These are phyloP conservation scores for Eutypella sp. DNA, from an alignment of 2,329 filamentous ascomycete genomes.

Conservation along the genomic window DNA sequence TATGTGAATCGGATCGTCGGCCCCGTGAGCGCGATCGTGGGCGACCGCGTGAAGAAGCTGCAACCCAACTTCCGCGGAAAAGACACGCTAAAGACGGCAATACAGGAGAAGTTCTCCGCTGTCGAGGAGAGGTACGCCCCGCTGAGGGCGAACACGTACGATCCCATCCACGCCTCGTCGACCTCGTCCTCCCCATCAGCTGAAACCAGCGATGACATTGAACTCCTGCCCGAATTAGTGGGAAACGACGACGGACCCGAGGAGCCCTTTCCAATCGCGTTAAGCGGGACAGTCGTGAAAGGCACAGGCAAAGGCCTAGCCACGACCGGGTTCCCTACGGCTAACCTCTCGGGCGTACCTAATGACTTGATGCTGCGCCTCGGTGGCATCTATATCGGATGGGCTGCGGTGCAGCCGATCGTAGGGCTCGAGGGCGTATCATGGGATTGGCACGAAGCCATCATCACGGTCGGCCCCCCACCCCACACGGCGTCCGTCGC, in stretches of 20 bases:
- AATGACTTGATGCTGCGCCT: slow-evolving; percentile 50
- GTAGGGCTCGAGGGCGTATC: slow-evolving; percentile 29
- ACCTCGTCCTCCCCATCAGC: not conserved
- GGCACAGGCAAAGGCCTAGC: slow-evolving; percentile 37
- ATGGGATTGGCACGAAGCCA: slow-evolving; percentile 51
- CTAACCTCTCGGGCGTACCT: slow-evolving; percentile 48
- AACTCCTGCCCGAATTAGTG: slow-evolving; percentile 33
- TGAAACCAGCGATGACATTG: slow-evolving; percentile 21
- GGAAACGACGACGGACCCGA: slow-evolving; percentile 47
- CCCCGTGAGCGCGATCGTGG: slow-evolving; percentile 38
- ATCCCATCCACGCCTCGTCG: slow-evolving; percentile 23
- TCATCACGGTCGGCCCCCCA: slow-evolving; percentile 52
- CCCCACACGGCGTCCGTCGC: slow-evolving; percentile 43
- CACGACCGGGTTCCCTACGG: slow-evolving; percentile 46
- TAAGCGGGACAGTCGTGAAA: slow-evolving; percentile 42
- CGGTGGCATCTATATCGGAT: slow-evolving; percentile 60
- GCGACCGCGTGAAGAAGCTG: slow-evolving; percentile 31
- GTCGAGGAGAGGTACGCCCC: slow-evolving; percentile 33
- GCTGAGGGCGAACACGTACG: slow-evolving; percentile 30
- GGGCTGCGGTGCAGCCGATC: slow-evolving; percentile 44
- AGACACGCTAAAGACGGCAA: slow-evolving; percentile 30
- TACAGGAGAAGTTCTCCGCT: slow-evolving; percentile 26
- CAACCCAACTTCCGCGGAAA: slow-evolving; percentile 29
- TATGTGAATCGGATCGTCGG: slow-evolving; percentile 39
- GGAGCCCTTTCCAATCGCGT: slow-evolving; percentile 48